Evolutionary conservation across 2,329 filamentous ascomycete species (phyloP), one percentile per base, ranked within the genome.

Genomic region (Septoria petroselini): DNA sequence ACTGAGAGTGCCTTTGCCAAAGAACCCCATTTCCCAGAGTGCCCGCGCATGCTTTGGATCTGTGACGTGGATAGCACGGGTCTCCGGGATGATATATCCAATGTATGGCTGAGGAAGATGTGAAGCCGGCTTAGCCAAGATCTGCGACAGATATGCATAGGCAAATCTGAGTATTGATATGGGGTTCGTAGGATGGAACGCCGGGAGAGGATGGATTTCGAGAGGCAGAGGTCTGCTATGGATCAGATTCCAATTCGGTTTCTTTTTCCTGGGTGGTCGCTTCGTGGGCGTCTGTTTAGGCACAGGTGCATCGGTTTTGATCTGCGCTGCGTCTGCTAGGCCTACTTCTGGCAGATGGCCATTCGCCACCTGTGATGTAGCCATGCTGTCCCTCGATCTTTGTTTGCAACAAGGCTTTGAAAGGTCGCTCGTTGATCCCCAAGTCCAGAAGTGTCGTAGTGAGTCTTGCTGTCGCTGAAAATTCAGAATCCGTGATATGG

Each of bases 11-110:
- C 93, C 93, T 70, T 96, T 96, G 40, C 94, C 94, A 70, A 91
- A 98, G 71, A 98, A 98, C 4, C 93, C 93, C 73, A 94, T 88
- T 70, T 95, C 88, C 93, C 94, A 98, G 18, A 98, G 71, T 1
- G 85, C 88, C 47, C 86, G 79, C 55, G 94, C 84, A 3, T 88
- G 84, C 48, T 77, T 76, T 19, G 82, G 75, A 67, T 96, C 85
- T 14, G 82, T 88, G 49, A 98, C 78, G 65, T 95, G 88, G 12
- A 98, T 80, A 0, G 90, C 93, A 23, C 84, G 82, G 3, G 89
- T 94, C 49, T 85, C 81, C 1, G 80, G 71, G n/a, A 89, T 91
- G 77, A 91, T 96, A 58, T 85, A 80, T 42, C 85, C 91, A 41
- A 79, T 73, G 65, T 93, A 85, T 34, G 83, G 71, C 30, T 80